Conservation (phyloP, 1,284 basidiomycete genomes). For the Vanrija sp. region DNA sequence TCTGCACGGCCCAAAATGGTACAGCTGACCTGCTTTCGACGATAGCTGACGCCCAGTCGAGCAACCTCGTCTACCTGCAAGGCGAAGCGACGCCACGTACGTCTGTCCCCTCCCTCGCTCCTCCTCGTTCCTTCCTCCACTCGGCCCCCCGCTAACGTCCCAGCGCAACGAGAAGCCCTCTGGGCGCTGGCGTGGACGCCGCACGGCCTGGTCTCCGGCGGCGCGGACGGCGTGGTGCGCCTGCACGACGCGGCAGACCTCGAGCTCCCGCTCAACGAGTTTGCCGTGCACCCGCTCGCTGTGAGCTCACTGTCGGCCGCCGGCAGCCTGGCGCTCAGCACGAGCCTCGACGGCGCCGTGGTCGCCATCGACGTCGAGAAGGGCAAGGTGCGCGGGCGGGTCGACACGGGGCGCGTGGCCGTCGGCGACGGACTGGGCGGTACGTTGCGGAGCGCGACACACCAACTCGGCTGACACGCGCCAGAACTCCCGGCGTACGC, state of each 20-base stretch:
- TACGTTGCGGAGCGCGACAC: too few relatives aligned
- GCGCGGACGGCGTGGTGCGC: conserved; percentile 41
- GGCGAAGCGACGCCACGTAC: too few relatives aligned
- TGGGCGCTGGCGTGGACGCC: conserved; percentile 39
- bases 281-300: conserved; percentile 68
- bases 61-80: background rate
- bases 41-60: background rate
- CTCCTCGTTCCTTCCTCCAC: background rate
- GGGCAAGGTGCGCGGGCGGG: conserved; percentile 59
- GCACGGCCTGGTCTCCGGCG: conserved; percentile 30
- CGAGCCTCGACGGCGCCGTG: conserved; percentile 75
- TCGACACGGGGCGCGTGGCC: conserved; percentile 64
- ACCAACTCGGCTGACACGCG: conserved; percentile 2
- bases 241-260: conserved; percentile 54
- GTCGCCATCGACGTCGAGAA: conserved; percentile 64
- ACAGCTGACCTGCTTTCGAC: too few relatives aligned
- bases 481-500: conserved; percentile 62
- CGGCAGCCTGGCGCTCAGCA: conserved; percentile 64
- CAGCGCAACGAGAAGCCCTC: conserved; percentile 37
- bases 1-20: too few relatives aligned
- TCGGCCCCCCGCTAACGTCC: background rate
- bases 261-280: conserved; percentile 58
- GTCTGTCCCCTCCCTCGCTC: too few relatives aligned
- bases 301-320: conserved; percentile 67
- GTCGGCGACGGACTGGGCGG: conserved; percentile 63